Conservation (phyloP, 345 rosid species). For the Corymbia maculata region DNA sequence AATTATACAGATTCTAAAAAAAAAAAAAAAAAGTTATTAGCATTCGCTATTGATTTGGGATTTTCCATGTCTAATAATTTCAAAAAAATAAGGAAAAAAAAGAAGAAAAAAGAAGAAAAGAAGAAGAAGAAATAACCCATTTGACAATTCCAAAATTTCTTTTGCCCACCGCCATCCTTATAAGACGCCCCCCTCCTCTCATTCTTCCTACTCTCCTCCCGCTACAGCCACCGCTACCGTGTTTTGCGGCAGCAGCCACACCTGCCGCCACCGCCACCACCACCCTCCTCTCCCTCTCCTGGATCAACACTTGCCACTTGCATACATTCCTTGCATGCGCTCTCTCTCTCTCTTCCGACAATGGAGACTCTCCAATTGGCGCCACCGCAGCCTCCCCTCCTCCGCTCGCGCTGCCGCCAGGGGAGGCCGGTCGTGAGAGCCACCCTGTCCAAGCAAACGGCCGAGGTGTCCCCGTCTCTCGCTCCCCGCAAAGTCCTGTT, state of each 20-base stretch:
- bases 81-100: background rate
- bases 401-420: background rate
- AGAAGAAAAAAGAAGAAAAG: no score
- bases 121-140: background rate
- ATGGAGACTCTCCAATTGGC: conserved; percentile 12
- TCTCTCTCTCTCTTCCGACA: background rate
- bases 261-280: background rate
- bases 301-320: background rate
- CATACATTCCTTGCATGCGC: no score
- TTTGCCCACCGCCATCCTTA: background rate
- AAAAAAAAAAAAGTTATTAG: background rate
- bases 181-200: background rate
- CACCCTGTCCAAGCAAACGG: conserved; percentile 10
- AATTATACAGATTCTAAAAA: no score
- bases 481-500: background rate
- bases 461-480: conserved; percentile 3
- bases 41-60: background rate
- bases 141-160: background rate
- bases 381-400: background rate
- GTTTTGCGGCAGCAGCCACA: no score
- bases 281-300: background rate
- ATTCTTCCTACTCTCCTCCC: background rate
- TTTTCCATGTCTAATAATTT: background rate
- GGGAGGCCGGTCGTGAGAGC: conserved; percentile 6
- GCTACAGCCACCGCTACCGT: background rate